phyloP scores from a whole-genome alignment of 2,329 filamentous ascomycete genomes.

The Clonostachys chloroleuca region DNA sequence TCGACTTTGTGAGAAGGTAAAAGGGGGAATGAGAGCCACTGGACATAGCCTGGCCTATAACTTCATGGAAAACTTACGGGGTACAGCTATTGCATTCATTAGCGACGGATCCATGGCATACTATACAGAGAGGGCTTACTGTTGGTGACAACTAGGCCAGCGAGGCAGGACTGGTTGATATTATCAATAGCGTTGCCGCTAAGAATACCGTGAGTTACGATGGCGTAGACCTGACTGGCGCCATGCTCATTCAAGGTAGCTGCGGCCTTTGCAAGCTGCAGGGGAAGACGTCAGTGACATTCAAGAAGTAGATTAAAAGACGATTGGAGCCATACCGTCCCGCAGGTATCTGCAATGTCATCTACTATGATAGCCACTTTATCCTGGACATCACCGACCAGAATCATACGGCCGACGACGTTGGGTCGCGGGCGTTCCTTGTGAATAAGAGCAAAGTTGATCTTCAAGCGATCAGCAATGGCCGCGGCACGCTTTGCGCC shows the following conservation, averaged over 20 bases:
- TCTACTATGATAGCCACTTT: constrained; percentile 95
- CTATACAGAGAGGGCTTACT: constrained; percentile 33
- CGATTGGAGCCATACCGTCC: constrained; percentile 46
- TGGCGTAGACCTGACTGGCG: constrained; percentile 84
- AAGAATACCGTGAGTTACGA: constrained; percentile 91
- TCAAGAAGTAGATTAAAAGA: not conserved
- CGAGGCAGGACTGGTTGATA: constrained; percentile 73
- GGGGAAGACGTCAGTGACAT: constrained; percentile 4
- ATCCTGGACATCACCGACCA: constrained; percentile 90
- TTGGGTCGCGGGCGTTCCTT: constrained; percentile 86
- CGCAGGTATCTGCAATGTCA: constrained; percentile 96
- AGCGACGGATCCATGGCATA: constrained; percentile 11
- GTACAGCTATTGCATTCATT: not conserved
- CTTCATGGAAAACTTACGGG: constrained; percentile 23
- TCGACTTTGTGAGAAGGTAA: no score
- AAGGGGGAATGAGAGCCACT: no score
- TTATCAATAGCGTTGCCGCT: constrained; percentile 85
- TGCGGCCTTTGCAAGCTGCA: constrained; percentile 69
- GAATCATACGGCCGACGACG: constrained; percentile 84
- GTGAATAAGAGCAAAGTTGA: constrained; percentile 91
- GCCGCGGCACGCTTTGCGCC: constrained; percentile 92
- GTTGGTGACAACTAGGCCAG: constrained; percentile 84
- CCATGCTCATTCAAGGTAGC: constrained; percentile 84
- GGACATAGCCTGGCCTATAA: no score
- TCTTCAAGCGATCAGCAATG: constrained; percentile 87